Conservation (phyloP, 345 rosid genomes). For the Boechera divaricarpa region DNA sequence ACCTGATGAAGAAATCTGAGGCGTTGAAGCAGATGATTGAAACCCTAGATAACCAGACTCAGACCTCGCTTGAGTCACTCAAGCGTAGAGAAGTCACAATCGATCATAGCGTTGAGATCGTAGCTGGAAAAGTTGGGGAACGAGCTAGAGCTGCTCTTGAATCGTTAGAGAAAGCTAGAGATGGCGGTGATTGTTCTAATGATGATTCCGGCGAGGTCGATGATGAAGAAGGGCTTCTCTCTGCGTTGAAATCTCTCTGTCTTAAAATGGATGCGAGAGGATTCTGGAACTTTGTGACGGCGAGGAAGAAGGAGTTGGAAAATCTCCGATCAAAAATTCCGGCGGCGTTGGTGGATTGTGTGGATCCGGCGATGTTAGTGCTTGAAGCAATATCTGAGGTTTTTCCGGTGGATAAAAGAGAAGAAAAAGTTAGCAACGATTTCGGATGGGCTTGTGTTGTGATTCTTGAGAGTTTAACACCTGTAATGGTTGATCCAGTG, state of each 20-base stretch:
- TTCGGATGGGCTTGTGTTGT: constrained; percentile 97
- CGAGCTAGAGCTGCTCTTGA: constrained; percentile 57
- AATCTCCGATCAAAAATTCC: constrained; percentile 69
- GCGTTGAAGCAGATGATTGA: constrained; percentile 78
- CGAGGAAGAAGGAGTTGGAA: constrained; percentile 80
- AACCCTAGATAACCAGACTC: constrained; percentile 69
- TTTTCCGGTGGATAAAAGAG: constrained; percentile 86
- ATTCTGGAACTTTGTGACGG: constrained; percentile 79
- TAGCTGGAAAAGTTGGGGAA: constrained; percentile 62
- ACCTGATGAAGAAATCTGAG: constrained; percentile 79
- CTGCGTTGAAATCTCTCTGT: constrained; percentile 58
- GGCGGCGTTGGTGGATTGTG: constrained; percentile 69
- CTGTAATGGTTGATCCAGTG: constrained; percentile 89
- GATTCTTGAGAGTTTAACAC: constrained; percentile 83
- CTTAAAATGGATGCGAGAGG: constrained; percentile 72
- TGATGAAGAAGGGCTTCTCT: constrained; percentile 70
- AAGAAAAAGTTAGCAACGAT: constrained; percentile 59
- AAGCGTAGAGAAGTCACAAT: constrained; percentile 89
- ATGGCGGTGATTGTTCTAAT: constrained; percentile 26
- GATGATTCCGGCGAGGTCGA: constrained; percentile 79
- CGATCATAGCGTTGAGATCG: constrained; percentile 84
- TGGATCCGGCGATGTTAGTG: constrained; percentile 89
- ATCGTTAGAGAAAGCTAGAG: constrained; percentile 48
- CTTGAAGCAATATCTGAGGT: constrained; percentile 90
- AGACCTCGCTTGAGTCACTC: constrained; percentile 72